Evolutionary conservation across 106 monocot genomes (phyloP).

Genomic region (Allium fistulosum): DNA sequence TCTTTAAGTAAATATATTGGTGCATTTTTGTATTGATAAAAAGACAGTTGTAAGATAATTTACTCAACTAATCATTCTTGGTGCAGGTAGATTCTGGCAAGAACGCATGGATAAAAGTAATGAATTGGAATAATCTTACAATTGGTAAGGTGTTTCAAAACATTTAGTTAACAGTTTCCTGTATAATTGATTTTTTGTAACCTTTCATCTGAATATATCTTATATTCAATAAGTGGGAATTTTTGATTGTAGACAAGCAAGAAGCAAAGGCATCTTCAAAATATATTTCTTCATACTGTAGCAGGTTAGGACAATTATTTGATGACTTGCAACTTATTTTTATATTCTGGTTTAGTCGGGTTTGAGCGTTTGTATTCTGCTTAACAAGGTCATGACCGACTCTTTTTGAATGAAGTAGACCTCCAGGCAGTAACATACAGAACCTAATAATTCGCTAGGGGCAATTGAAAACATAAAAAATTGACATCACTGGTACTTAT

Average conservation of each 20-base stretch:
- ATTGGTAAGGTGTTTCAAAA: slow-evolving; percentile 2
- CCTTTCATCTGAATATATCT: background rate
- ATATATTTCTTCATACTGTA: slow-evolving; percentile 79
- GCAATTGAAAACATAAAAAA: too few relatives aligned
- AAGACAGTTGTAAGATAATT: too few relatives aligned
- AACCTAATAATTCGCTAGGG: too few relatives aligned
- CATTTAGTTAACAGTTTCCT: too few relatives aligned
- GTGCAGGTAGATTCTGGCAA: slow-evolving; percentile 22
- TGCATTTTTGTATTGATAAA: background rate
- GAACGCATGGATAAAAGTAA: slow-evolving; percentile 17
- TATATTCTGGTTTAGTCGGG: too few relatives aligned
- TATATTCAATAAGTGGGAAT: background rate
- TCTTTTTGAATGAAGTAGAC: too few relatives aligned
- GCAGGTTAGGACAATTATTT: slow-evolving; percentile 41
- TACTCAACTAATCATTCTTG: background rate
- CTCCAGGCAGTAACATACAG: too few relatives aligned
- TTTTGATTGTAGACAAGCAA: slow-evolving; percentile 64
- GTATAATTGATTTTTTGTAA: slow-evolving; percentile 3
- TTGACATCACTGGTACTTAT: too few relatives aligned
- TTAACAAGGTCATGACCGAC: too few relatives aligned
- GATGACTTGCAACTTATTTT: background rate
- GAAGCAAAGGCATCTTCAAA: slow-evolving; percentile 82
- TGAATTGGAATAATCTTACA: slow-evolving; percentile 21
- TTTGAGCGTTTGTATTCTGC: too few relatives aligned
- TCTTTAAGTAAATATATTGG: background rate